Base-by-base conservation (phyloP, 1,139 yeast genomes). In the Debaryomycetaceae sp. region DNA sequence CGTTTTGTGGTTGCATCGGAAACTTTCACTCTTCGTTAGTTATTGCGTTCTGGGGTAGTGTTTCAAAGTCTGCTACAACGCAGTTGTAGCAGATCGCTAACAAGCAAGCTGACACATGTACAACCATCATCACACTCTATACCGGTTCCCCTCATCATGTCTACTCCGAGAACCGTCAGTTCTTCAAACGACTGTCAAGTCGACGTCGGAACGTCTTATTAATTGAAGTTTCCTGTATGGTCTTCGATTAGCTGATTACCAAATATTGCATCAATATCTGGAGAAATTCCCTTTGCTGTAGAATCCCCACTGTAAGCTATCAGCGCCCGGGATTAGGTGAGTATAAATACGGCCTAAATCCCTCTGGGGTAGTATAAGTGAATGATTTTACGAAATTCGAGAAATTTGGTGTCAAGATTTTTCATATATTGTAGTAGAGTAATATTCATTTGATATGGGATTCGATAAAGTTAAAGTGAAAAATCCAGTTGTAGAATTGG, bases 401-500 rank as follows among this genome's bases (percentile, higher is more conserved):
- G 32, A 30, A 9, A 30, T 15, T 30, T 3, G 32, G 32, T 13
- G 17, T 8, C 7, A n/a, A n/a, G n/a, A n/a, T n/a, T n/a, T n/a
- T n/a, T n/a, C n/a, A n/a, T n/a, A n/a, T n/a, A n/a, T n/a, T n/a
- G n/a, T n/a, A n/a, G n/a, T n/a, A n/a, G n/a, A n/a, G n/a, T n/a
- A n/a, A n/a, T n/a, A n/a, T n/a, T n/a, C n/a, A n/a, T n/a, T 16
- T 17, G 17, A 16, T n/a, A 44, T 44, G 48, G 45, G 40, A 35
- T 30, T 41, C 29, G 35, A 48, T 22, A 91, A 89, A 63, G 83
- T 91, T 65, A 76, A 80, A 55, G 97, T 91, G 45, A 78, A 80
- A 63, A 84, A 79, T 57, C 98, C 98, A 57, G 74, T 91, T 52
- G 98, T 91, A 51, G 98, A 91, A 63, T 77, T 91, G 78, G 98